Percentiles rank a stretch among this genome's conserved stretches.
Evolutionary conservation across 805 yeast species (phyloP).

Genomic region (Zygoascus bituminiphila): DNA sequence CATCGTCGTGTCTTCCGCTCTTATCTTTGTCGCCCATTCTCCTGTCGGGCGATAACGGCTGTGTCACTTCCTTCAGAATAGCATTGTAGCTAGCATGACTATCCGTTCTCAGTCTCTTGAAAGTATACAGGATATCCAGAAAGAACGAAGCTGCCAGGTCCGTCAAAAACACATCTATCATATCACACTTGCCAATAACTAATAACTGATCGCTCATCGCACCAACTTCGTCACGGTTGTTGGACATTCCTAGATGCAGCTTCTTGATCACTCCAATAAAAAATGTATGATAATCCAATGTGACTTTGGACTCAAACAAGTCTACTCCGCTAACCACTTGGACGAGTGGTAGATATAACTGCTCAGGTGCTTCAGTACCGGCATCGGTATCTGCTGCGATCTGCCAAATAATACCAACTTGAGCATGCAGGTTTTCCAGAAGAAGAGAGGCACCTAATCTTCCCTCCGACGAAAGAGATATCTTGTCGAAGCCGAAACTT

Average conservation of each 20-base stretch:
- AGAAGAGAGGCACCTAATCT: conserved; percentile 67
- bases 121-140: conserved; percentile 65
- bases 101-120: conserved; percentile 65
- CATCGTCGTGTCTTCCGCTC: conserved; percentile 8
- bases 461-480: conserved; percentile 56
- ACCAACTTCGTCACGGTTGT: conserved; percentile 47
- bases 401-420: conserved; percentile 69
- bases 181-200: conserved; percentile 48
- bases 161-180: conserved; percentile 59
- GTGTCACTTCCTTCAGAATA: conserved; percentile 52
- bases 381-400: conserved; percentile 20
- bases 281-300: conserved; percentile 83
- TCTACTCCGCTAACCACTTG: conserved; percentile 50
- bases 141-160: conserved; percentile 80
- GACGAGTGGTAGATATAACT: conserved; percentile 56
- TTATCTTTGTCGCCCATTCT: conserved; percentile 12
- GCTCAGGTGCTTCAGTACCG: conserved; percentile 25
- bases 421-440: conserved; percentile 42
- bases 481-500: conserved; percentile 46
- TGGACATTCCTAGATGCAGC: conserved; percentile 50
- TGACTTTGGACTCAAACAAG: conserved; percentile 48
- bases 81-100: conserved; percentile 65
- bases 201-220: conserved; percentile 14
- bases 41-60: conserved; percentile 27
- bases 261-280: conserved; percentile 48